These are phyloP conservation scores for Penicillium salamii DNA, from an alignment of 495 filamentous ascomycete species.

Conservation along the genomic window DNA sequence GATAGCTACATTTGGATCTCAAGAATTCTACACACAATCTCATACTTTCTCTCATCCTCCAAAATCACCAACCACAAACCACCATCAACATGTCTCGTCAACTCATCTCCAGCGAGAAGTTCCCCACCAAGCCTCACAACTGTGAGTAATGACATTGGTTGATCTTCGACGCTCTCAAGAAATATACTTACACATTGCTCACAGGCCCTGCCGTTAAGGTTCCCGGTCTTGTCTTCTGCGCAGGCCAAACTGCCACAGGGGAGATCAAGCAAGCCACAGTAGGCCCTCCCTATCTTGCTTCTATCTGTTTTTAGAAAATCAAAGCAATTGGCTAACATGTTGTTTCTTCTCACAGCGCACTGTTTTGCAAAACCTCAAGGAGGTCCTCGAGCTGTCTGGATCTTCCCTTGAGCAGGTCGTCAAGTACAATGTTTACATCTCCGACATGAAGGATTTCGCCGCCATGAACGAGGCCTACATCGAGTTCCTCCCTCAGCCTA, in stretches of 20 bases:
- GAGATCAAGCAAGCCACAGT: slow-evolving; percentile 42
- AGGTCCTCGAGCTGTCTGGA: slow-evolving; percentile 61
- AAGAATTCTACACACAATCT: not conserved
- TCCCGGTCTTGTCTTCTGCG: slow-evolving; percentile 39
- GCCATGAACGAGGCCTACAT: slow-evolving; percentile 60
- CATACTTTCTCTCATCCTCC: not conserved
- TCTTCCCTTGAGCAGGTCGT: slow-evolving; percentile 61
- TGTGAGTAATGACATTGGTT: slow-evolving; percentile 19
- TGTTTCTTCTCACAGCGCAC: slow-evolving; percentile 10
- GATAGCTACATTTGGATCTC: not conserved
- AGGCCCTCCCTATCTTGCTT: too few species aligned
- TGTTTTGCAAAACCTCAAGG: slow-evolving; percentile 56
- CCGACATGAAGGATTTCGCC: slow-evolving; percentile 65
- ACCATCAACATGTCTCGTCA: slow-evolving; percentile 35
- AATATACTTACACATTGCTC: not conserved
- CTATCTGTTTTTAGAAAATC: too few species aligned
- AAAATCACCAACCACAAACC: not conserved
- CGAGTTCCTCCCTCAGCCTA: slow-evolving; percentile 36
- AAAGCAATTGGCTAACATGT: not conserved
- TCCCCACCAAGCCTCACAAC: slow-evolving; percentile 41
- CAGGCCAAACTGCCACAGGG: slow-evolving; percentile 41
- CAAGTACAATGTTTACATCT: slow-evolving; percentile 67
- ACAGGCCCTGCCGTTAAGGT: slow-evolving; percentile 36
- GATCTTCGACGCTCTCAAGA: not conserved
- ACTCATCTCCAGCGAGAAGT: slow-evolving; percentile 41